These are phyloP conservation scores for Penicillium psychrosexuale DNA, from an alignment of 2,329 filamentous ascomycete genomes.

Conservation along the genomic window DNA sequence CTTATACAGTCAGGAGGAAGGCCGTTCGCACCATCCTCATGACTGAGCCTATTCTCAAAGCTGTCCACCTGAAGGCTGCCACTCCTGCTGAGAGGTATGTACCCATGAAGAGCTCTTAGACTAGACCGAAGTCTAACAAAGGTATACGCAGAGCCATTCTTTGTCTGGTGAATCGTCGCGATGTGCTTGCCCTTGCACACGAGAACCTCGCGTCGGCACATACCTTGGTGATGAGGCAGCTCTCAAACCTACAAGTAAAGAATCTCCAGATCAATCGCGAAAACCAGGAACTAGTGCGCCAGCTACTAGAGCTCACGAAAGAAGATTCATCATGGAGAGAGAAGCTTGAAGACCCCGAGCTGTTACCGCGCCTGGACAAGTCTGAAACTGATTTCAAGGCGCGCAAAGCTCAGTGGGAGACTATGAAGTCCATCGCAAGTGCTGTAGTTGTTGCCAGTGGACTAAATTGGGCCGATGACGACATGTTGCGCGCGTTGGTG, in stretches of 20 bases:
- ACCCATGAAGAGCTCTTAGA: constrained; percentile 1
- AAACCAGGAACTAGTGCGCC: constrained; percentile 62
- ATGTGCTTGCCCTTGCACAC: constrained; percentile 62
- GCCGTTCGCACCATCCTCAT: constrained; percentile 67
- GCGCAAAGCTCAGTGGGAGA: constrained; percentile 66
- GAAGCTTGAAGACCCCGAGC: constrained; percentile 52
- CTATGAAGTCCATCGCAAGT: constrained; percentile 74
- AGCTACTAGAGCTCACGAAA: constrained; percentile 62
- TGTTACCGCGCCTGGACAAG: constrained; percentile 56
- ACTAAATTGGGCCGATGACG: constrained; percentile 73
- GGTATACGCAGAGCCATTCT: constrained; percentile 58
- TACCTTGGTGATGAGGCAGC: constrained; percentile 50
- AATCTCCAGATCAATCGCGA: constrained; percentile 55
- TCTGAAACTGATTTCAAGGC: constrained; percentile 57
- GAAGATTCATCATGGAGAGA: constrained; percentile 53
- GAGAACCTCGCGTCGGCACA: constrained; percentile 58
- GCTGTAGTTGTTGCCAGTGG: constrained; percentile 78
- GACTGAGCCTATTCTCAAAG: constrained; percentile 72
- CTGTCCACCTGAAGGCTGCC: constrained; percentile 66
- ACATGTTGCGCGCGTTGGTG: constrained; percentile 65
- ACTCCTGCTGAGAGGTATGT: constrained; percentile 66
- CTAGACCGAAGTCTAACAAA: constrained; percentile 11
- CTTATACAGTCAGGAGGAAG: constrained; percentile 66
- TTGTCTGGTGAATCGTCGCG: constrained; percentile 64
- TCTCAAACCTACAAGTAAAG: constrained; percentile 58